A percentile compares a stretch with the other conserved stretches of the same genome.
phyloP scores from a whole-genome alignment of 2,329 filamentous ascomycete genomes.

The Stemphylium lycopersici region DNA sequence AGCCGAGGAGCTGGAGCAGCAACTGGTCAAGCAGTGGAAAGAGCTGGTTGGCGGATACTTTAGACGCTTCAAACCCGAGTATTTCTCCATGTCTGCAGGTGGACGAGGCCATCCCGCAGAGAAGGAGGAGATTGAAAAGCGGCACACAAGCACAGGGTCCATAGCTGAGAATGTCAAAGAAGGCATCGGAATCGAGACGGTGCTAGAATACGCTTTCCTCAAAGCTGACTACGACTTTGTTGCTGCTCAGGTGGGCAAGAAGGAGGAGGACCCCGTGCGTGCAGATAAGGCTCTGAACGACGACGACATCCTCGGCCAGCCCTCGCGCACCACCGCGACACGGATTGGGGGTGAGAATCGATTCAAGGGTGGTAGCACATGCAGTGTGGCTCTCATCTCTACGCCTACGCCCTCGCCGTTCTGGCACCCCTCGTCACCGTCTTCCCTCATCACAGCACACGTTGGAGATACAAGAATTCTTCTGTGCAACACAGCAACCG shows the following conservation, averaged over 20 bases:
- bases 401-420: constrained; percentile 91
- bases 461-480: constrained; percentile 93
- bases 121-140: constrained; percentile 37
- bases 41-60: constrained; percentile 93
- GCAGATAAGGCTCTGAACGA: constrained; percentile 82
- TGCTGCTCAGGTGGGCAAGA: constrained; percentile 82
- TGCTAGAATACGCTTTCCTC: constrained; percentile 90
- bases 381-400: constrained; percentile 86
- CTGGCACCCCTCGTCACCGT: constrained; percentile 89
- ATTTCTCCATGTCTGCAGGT: constrained; percentile 65
- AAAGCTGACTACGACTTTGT: constrained; percentile 95
- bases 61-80: constrained; percentile 81
- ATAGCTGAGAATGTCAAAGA: constrained; percentile 35
- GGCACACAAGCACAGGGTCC: constrained; percentile 30
- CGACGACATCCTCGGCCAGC: constrained; percentile 78
- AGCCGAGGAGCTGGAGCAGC: constrained; percentile 71
- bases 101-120: constrained; percentile 45
- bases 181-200: constrained; percentile 71
- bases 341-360: constrained; percentile 76
- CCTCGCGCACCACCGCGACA: constrained; percentile 52
- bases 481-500: constrained; percentile 84
- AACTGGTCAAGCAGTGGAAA: constrained; percentile 78
- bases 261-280: constrained; percentile 70
- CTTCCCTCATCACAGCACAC: constrained; percentile 84
- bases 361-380: constrained; percentile 94